These are phyloP conservation scores for Crucibulum laeve DNA, from an alignment of 768 basidiomycete genomes.

Conservation along the genomic window DNA sequence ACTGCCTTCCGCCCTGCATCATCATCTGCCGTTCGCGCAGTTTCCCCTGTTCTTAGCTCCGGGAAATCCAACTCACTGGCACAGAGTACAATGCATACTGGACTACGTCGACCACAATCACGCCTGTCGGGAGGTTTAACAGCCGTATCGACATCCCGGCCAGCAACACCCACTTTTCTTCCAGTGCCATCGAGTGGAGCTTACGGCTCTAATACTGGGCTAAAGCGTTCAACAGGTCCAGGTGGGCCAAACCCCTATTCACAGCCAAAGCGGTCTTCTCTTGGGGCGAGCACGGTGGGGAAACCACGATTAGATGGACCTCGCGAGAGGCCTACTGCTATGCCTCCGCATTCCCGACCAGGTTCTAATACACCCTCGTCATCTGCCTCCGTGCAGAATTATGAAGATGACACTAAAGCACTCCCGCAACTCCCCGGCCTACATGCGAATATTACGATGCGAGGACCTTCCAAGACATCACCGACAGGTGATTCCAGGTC, in stretches of 20 bases:
- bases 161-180: slow-evolving; percentile 72
- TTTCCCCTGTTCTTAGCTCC: slow-evolving; percentile 36
- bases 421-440: slow-evolving; percentile 38
- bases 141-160: slow-evolving; percentile 66
- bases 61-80: slow-evolving; percentile 34
- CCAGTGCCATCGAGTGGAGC: slow-evolving; percentile 59
- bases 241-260: slow-evolving; percentile 31
- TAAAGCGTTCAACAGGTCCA: slow-evolving; percentile 62
- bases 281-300: slow-evolving; percentile 42
- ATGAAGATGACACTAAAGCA: slow-evolving; percentile 28
- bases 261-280: slow-evolving; percentile 56
- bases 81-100: slow-evolving; percentile 41
- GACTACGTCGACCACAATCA: slow-evolving; percentile 63
- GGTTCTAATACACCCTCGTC: slow-evolving; percentile 24
- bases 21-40: slow-evolving; percentile 34
- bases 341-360: slow-evolving; percentile 25
- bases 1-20: slow-evolving; percentile 45
- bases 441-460: slow-evolving; percentile 43
- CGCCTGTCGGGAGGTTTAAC: slow-evolving; percentile 65
- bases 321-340: slow-evolving; percentile 30
- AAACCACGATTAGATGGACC: slow-evolving; percentile 20
- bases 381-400: slow-evolving; percentile 20
- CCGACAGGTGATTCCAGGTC: slow-evolving; percentile 24
- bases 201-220: slow-evolving; percentile 37
- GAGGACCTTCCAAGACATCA: slow-evolving; percentile 36